phyloP scores from a whole-genome alignment of 108 stramenopile species.

The Cylindrotheca fusiformis region DNA sequence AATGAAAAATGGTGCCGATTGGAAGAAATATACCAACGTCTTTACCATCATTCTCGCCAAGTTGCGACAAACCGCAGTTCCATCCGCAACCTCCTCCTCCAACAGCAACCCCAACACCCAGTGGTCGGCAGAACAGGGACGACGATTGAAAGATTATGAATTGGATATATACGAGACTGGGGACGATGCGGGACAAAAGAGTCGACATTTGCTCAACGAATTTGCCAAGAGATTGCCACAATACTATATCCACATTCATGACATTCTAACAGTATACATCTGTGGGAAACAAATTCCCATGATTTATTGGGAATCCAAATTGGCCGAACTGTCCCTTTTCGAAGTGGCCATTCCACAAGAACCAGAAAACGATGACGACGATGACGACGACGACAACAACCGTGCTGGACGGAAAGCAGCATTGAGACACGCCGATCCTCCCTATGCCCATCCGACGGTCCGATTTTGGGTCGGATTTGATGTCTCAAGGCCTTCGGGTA shows the following conservation, averaged over 20 bases:
- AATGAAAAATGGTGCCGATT: conserved; percentile 1
- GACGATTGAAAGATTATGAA: background rate
- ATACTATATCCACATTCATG: conserved; percentile 53
- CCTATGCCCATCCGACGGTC: background rate
- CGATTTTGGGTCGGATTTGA: conserved; percentile 17
- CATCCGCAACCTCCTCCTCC: background rate
- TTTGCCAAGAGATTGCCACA: conserved; percentile 33
- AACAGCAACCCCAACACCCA: background rate
- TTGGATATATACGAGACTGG: background rate
- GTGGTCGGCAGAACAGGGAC: background rate
- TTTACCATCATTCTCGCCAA: conserved; percentile 26
- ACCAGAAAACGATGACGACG: background rate
- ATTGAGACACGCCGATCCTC: background rate
- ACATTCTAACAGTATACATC: conserved; percentile 38
- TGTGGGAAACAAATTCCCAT: conserved; percentile 16
- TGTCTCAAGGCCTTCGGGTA: background rate
- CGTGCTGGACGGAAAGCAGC: background rate
- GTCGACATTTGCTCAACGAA: conserved; percentile 20
- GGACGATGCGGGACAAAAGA: background rate
- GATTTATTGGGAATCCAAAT: conserved; percentile 52
- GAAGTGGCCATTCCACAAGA: conserved; percentile 29
- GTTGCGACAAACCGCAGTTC: conserved; percentile 15
- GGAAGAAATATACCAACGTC: conserved; percentile 22
- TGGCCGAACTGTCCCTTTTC: conserved; percentile 55
- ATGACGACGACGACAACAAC: background rate